Conservation (phyloP, 768 basidiomycete genomes). For the Boletus vinaceobasis region DNA sequence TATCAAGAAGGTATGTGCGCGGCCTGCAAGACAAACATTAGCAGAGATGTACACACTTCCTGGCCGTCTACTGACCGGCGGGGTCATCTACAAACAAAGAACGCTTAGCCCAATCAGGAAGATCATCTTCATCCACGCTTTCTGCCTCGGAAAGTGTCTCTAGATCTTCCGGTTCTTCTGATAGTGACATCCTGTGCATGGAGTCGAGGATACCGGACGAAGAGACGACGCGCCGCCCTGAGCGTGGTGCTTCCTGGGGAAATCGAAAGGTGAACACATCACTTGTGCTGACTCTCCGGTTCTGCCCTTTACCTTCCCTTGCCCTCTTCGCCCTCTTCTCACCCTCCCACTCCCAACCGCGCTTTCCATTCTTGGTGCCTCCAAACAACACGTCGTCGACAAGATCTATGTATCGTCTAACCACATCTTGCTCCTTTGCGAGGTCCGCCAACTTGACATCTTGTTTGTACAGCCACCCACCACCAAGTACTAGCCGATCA, state of each 20-base stretch:
- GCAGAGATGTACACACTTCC: neutral
- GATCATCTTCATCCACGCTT: slow-evolving; percentile 62
- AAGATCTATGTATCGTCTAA: slow-evolving; percentile 65
- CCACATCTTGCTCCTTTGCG: slow-evolving; percentile 51
- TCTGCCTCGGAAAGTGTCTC: slow-evolving; percentile 39
- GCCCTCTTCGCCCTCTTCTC: slow-evolving; percentile 45
- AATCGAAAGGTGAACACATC: slow-evolving; percentile 27
- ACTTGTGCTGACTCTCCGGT: slow-evolving; percentile 29
- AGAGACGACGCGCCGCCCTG: slow-evolving; percentile 53
- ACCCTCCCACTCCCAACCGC: slow-evolving; percentile 48
- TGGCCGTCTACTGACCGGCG: slow-evolving; percentile 46
- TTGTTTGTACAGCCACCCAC: slow-evolving; percentile 79
- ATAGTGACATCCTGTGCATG: slow-evolving; percentile 46
- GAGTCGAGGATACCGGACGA: slow-evolving; percentile 52
- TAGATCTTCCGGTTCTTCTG: slow-evolving; percentile 59
- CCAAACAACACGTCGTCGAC: slow-evolving; percentile 80
- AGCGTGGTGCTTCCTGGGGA: slow-evolving; percentile 17
- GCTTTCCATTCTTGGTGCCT: slow-evolving; percentile 45
- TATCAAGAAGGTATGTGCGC: slow-evolving; percentile 58
- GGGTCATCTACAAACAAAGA: slow-evolving; percentile 51
- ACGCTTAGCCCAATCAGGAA: slow-evolving; percentile 77
- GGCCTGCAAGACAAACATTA: slow-evolving; percentile 42
- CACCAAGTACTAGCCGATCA: slow-evolving; percentile 72
- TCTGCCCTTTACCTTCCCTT: slow-evolving; percentile 38
- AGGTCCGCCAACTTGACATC: slow-evolving; percentile 56